Evolutionary conservation across 225 moss, liverwort and hornwort genomes (phyloP).

Genomic region (Pleurozium schreberi): DNA sequence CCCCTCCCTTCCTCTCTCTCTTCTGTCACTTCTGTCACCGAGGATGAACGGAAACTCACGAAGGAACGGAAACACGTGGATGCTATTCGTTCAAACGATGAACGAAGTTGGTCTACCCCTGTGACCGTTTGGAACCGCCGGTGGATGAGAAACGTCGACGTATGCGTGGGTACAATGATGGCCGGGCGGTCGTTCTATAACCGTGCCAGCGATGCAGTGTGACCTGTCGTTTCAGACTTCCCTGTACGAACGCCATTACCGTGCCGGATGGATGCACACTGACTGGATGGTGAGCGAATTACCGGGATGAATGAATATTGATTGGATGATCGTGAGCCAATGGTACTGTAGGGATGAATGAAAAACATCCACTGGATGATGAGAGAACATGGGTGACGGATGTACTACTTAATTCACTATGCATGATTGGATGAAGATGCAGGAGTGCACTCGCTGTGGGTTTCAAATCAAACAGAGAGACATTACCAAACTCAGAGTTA

Average conservation of each 20-base stretch:
- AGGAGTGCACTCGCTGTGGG: background rate
- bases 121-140: background rate
- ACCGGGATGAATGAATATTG: background rate
- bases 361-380: background rate
- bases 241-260: background rate
- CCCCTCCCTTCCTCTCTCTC: background rate
- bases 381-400: background rate
- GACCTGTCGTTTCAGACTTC: background rate
- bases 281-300: too few relatives aligned
- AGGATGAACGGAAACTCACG: background rate
- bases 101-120: background rate
- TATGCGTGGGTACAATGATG: background rate
- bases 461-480: background rate
- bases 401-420: background rate
- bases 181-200: background rate
- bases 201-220: background rate
- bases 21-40: background rate
- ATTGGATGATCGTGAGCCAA: background rate
- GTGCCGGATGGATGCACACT: background rate
- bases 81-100: accelerated
- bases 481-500: background rate
- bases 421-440: conserved; percentile 11
- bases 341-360: background rate
- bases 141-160: background rate
- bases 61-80: background rate